Conservation (phyloP, 805 yeast species). For the Pichia phayaonensis region DNA sequence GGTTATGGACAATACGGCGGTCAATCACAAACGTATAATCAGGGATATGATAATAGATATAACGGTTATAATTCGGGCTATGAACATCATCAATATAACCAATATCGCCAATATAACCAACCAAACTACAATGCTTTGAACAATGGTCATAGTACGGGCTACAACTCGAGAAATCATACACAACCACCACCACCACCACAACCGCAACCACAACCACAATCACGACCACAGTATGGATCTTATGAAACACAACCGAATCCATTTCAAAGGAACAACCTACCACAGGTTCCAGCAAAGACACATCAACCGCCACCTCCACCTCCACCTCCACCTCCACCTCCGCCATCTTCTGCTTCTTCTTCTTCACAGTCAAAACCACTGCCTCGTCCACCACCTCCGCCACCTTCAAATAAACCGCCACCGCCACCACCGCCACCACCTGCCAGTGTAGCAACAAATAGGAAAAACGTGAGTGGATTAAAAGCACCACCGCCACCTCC, state of each 20-base stretch:
- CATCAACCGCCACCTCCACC: background rate
- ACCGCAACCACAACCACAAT: background rate
- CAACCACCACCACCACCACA: no score
- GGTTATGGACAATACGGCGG: background rate
- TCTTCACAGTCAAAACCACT: background rate
- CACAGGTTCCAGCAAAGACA: constrained; percentile 7
- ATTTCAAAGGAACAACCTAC: background rate
- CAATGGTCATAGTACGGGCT: background rate
- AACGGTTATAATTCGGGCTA: background rate
- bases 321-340: background rate
- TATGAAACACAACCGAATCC: constrained; percentile 1
- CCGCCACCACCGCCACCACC: background rate
- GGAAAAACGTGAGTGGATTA: background rate
- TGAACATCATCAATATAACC: background rate
- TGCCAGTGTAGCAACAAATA: background rate
- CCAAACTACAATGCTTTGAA: background rate
- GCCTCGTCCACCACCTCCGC: background rate
- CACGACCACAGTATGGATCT: background rate
- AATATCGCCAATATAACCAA: background rate
- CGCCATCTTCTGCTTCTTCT: background rate
- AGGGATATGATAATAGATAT: background rate
- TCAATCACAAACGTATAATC: background rate
- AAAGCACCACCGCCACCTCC: constrained; percentile 10
- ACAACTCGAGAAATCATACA: background rate
- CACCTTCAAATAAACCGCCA: background rate